Conservation (phyloP, 441 rosid species). For the Lepidium campestre region DNA sequence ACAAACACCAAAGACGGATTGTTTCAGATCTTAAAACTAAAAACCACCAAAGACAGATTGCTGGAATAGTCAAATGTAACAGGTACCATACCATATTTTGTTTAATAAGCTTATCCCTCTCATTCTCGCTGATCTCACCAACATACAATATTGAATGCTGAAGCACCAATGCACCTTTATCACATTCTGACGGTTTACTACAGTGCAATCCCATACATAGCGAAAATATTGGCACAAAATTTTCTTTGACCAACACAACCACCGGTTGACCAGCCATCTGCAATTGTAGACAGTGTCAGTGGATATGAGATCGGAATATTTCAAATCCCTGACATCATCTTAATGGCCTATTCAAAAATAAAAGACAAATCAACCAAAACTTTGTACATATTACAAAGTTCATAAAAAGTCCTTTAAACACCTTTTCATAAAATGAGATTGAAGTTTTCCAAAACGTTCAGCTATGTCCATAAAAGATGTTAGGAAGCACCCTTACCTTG, state of each 20-base stretch:
- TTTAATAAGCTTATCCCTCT: conserved; percentile 87
- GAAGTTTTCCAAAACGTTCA: not conserved
- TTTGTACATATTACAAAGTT: not conserved
- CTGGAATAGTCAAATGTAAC: conserved; percentile 12
- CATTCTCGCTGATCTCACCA: conserved; percentile 73
- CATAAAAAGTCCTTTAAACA: not conserved
- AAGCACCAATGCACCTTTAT: conserved; percentile 65
- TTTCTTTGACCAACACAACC: conserved; percentile 56
- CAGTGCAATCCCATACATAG: conserved; percentile 78
- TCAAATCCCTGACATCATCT: conserved; percentile 5
- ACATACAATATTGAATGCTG: conserved; percentile 63
- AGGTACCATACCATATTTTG: conserved; percentile 65
- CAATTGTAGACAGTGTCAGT: conserved; percentile 24
- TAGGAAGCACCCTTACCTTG: conserved; percentile 43
- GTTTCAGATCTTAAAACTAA: too few relatives aligned
- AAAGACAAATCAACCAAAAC: conserved; percentile 4
- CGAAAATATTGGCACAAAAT: conserved; percentile 89
- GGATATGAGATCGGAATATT: not conserved
- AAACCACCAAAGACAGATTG: conserved; percentile 11
- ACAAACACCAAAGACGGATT: conserved; percentile 16
- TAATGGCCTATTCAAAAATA: not conserved
- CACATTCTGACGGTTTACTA: conserved; percentile 54
- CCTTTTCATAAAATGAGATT: not conserved
- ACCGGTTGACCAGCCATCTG: conserved; percentile 73
- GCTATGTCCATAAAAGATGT: not conserved